Percentiles rank a stretch among this genome's conserved stretches.
phyloP scores from a whole-genome alignment of 352 stramenopile species.

The Globisporangium mamillatum region DNA sequence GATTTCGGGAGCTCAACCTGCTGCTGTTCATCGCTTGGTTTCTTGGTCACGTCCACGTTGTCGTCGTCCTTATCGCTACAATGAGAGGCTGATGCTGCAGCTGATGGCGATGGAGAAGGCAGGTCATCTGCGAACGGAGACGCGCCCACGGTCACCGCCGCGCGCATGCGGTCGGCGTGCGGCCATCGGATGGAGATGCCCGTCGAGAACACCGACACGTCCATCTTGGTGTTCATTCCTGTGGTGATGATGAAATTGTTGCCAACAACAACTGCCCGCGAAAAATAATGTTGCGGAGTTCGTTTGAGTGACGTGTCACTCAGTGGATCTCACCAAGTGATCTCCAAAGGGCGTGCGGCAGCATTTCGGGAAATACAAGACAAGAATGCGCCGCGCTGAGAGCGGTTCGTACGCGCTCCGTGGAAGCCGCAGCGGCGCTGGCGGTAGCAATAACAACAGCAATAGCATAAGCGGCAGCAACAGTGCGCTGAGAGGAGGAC shows the following conservation, averaged over 20 bases:
- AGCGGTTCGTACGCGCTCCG: slow-evolving; percentile 4
- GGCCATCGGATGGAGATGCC: slow-evolving; percentile 55
- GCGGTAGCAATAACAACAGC: background rate
- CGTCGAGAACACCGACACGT: slow-evolving; percentile 47
- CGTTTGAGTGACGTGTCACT: slow-evolving; percentile 20
- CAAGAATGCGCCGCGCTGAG: slow-evolving; percentile 11
- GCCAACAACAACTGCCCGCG: background rate
- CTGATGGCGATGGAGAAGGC: background rate
- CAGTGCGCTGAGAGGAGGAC: background rate
- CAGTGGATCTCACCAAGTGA: background rate
- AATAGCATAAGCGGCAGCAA: background rate
- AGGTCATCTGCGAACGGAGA: slow-evolving; percentile 8
- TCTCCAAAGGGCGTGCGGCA: background rate
- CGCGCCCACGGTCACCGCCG: background rate
- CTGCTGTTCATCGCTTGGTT: background rate
- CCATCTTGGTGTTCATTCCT: slow-evolving; percentile 23
- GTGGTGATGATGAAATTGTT: background rate
- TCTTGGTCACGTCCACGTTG: background rate
- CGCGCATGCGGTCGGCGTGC: slow-evolving; percentile 1
- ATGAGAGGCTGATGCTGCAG: background rate
- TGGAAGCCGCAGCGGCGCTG: background rate
- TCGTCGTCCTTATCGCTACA: background rate
- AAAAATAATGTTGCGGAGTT: slow-evolving; percentile 20
- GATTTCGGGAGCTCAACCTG: background rate
- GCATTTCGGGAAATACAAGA: background rate